phyloP scores from a whole-genome alignment of 2,329 filamentous ascomycete genomes.

The Pestalotiopsis sp. region DNA sequence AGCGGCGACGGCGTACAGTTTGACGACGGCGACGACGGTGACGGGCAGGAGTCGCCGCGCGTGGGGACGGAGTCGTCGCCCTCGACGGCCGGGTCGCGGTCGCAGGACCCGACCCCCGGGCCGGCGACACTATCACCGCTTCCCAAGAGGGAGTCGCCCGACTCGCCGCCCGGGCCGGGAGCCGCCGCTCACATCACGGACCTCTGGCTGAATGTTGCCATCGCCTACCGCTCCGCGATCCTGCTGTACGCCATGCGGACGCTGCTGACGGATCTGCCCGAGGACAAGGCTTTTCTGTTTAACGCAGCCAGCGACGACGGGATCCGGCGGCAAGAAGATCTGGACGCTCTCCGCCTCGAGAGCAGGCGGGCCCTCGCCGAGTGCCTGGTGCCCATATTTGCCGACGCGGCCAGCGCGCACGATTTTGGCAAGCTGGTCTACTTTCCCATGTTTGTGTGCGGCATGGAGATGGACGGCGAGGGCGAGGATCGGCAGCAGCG shows the following conservation, averaged over 20 bases:
- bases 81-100: not conserved
- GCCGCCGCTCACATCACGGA: conserved; percentile 4
- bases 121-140: not conserved
- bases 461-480: conserved; percentile 17
- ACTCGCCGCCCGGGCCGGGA: not conserved
- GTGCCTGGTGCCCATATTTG: conserved; percentile 18
- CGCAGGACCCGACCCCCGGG: not conserved
- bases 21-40: not conserved
- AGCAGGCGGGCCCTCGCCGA: conserved; percentile 11
- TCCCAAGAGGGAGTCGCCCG: not conserved
- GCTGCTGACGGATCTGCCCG: conserved; percentile 16
- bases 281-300: conserved; percentile 15
- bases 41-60: not conserved
- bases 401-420: conserved; percentile 10
- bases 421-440: conserved; percentile 20
- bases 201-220: conserved; percentile 18
- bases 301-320: not conserved
- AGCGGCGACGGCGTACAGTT: conserved; percentile 19
- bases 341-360: conserved; percentile 4
- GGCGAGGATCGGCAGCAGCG: not conserved
- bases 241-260: conserved; percentile 18
- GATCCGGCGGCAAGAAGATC: not conserved
- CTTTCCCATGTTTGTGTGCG: conserved; percentile 20
- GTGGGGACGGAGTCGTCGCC: not conserved
- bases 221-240: conserved; percentile 18